Conservation (phyloP, 768 basidiomycete species). For the Arthromyces matolae region DNA sequence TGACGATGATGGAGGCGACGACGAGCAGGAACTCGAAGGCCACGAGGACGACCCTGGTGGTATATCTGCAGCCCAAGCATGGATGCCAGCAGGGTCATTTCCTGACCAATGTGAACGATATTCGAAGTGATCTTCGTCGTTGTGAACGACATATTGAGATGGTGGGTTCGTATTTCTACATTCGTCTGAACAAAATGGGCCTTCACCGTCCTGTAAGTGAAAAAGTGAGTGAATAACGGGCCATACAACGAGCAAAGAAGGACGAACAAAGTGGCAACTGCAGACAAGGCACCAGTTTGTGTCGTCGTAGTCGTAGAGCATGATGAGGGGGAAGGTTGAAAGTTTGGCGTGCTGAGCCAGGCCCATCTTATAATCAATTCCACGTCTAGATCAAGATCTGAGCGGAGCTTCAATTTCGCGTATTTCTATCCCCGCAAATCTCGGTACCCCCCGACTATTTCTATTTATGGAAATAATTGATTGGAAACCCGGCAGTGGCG, state of each 20-base stretch:
- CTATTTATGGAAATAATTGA: not conserved
- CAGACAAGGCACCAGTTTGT: constrained; percentile 72
- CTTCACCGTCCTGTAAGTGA: constrained; percentile 27
- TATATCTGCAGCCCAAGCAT: constrained; percentile 43
- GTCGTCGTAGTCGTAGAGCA: constrained; percentile 59
- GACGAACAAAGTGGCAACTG: constrained; percentile 53
- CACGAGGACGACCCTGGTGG: too few relatives aligned
- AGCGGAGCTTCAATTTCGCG: not conserved
- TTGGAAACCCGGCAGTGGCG: too few relatives aligned
- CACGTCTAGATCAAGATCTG: constrained; percentile 3
- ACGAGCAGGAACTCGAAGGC: constrained; percentile 24
- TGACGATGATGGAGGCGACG: constrained; percentile 20
- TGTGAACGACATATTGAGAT: constrained; percentile 13
- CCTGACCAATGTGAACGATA: constrained; percentile 31
- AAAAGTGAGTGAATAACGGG: constrained; percentile 14
- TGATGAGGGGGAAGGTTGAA: constrained; percentile 11
- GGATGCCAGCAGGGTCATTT: constrained; percentile 40
- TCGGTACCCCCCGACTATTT: constrained; percentile 15
- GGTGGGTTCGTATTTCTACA: constrained; percentile 32
- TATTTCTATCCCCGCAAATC: constrained; percentile 18
- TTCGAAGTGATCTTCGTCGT: constrained; percentile 25
- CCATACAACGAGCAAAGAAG: constrained; percentile 15
- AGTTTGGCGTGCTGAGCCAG: not conserved
- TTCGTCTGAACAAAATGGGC: constrained; percentile 51
- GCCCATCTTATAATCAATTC: constrained; percentile 9